Base-by-base conservation (phyloP, 169 alveolate species). In the Eimeria necatrix region DNA sequence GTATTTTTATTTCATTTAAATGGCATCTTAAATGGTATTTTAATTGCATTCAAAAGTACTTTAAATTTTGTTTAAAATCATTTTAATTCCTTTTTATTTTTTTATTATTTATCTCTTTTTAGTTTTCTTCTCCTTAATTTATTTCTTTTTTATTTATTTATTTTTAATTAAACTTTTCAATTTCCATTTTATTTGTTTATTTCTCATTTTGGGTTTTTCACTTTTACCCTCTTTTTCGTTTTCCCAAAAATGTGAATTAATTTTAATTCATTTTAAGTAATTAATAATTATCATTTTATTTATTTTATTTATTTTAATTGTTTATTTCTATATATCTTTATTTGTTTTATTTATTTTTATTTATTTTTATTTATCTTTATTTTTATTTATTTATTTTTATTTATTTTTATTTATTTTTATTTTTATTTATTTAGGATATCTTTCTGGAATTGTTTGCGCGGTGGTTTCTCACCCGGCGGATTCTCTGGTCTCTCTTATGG, bases 391-490 rank as follows among this genome's bases (percentile, higher is more conserved):
- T 1, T 86, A 18, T 56, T 1, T 53, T 10, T 53, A 1, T 86
- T 20, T 32, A 2, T 14, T 7, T 51, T 10, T 70, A 4, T 52
- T 10, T 32, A 18, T 46, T 9, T 56, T 46, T 49, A 14, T 59
- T 12, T 91, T 0, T 74, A 70, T 61, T 24, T 83, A 10, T 51
- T 46, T 61, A 32, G 99, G 99, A 10, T 98, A 99, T 96, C 95
- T 98, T 92, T 99, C 99, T 32, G 99, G 99, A 51, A 98, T 99
- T 74, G 97, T 98, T 94, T 98, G 99, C 93, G 99, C 99, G 32
- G 94, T 98, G 49, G 99, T 98, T 61, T 98, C 99, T 32, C 99
- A 99, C 95, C 99, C 99, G 61, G 99, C 99, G 8, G 99, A 99
- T 96, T 98, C 98, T 60, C 97, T 99, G 71, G 99, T 99, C 91